phyloP scores from a whole-genome alignment of 2,329 filamentous ascomycete species.

The Fusarium globosum region DNA sequence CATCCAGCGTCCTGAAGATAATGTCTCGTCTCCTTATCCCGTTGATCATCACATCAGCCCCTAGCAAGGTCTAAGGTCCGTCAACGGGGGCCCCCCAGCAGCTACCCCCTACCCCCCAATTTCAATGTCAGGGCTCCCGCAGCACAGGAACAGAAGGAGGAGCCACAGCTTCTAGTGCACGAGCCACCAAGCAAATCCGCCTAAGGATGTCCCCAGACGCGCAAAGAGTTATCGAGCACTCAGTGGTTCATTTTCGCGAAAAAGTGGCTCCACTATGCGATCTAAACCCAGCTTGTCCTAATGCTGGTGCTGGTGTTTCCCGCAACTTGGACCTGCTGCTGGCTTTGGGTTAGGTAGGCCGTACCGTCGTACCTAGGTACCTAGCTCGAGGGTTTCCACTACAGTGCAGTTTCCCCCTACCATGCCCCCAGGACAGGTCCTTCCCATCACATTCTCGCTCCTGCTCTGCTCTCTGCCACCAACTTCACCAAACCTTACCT shows the following conservation, averaged over 20 bases:
- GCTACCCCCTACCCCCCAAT: constrained; percentile 35
- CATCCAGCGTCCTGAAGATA: constrained; percentile 4
- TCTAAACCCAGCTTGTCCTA: constrained; percentile 25
- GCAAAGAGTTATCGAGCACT: not conserved
- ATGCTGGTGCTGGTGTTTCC: constrained; percentile 25
- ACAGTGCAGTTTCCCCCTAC: constrained; percentile 40
- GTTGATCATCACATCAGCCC: constrained; percentile 26
- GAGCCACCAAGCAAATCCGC: constrained; percentile 34
- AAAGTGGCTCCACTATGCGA: constrained; percentile 17
- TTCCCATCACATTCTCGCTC: constrained; percentile 30
- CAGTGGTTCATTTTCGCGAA: constrained; percentile 17
- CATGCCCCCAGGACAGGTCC: constrained; percentile 22
- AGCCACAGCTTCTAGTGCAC: constrained; percentile 36
- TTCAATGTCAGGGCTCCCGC: constrained; percentile 46
- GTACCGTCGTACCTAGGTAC: constrained; percentile 3
- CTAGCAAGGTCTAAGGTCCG: constrained; percentile 38
- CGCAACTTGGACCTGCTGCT: constrained; percentile 28
- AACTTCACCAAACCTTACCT: constrained; percentile 28
- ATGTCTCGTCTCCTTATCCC: constrained; percentile 13
- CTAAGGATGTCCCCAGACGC: constrained; percentile 10
- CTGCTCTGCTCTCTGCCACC: constrained; percentile 28
- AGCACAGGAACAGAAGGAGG: constrained; percentile 31
- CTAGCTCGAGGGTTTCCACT: constrained; percentile 35
- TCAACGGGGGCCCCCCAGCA: constrained; percentile 33
- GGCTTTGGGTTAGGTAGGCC: constrained; percentile 28